Evolutionary conservation across 2,329 filamentous ascomycete genomes (phyloP).

Genomic region (Nakataea oryzae): DNA sequence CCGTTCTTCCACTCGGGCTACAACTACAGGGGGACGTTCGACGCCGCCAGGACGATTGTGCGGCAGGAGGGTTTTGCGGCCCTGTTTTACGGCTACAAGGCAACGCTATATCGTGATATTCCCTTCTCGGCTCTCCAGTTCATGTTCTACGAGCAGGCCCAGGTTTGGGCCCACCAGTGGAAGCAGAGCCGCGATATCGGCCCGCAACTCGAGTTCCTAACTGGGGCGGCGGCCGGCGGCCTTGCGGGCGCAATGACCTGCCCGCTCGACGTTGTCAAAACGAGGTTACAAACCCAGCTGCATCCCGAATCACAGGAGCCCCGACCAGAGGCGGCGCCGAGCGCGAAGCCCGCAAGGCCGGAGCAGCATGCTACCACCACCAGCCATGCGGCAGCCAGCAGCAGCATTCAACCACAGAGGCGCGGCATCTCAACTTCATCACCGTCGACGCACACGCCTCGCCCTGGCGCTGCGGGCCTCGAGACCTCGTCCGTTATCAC

Average conservation of each 20-base stretch:
- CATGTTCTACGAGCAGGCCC: conserved; percentile 95
- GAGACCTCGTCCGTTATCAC: conserved; percentile 84
- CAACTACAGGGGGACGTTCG: conserved; percentile 79
- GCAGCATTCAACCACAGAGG: conserved; percentile 33
- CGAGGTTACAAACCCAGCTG: conserved; percentile 87
- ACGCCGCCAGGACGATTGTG: conserved; percentile 79
- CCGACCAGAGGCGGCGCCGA: conserved; percentile 6
- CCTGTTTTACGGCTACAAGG: conserved; percentile 94
- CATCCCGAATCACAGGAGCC: conserved; percentile 25
- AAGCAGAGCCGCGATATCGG: conserved; percentile 78
- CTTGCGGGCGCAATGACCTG: conserved; percentile 92
- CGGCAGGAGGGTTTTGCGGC: conserved; percentile 73
- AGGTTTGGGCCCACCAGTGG: conserved; percentile 68
- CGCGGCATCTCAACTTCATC: conserved; percentile 83
- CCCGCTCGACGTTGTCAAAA: conserved; percentile 95
- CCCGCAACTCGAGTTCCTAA: conserved; percentile 73
- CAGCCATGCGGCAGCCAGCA: conserved; percentile 12
- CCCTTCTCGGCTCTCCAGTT: conserved; percentile 96
- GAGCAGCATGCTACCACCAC: conserved; percentile 8
- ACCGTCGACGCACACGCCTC: conserved; percentile 71
- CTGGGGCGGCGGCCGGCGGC: conserved; percentile 80
- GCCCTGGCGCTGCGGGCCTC: conserved; percentile 67
- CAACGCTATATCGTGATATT: conserved; percentile 85
- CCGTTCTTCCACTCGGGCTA: conserved; percentile 89
- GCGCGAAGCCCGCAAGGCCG: conserved; percentile 12